phyloP scores from a whole-genome alignment of 164 flowering plant species.

The Vitis rupestris region DNA sequence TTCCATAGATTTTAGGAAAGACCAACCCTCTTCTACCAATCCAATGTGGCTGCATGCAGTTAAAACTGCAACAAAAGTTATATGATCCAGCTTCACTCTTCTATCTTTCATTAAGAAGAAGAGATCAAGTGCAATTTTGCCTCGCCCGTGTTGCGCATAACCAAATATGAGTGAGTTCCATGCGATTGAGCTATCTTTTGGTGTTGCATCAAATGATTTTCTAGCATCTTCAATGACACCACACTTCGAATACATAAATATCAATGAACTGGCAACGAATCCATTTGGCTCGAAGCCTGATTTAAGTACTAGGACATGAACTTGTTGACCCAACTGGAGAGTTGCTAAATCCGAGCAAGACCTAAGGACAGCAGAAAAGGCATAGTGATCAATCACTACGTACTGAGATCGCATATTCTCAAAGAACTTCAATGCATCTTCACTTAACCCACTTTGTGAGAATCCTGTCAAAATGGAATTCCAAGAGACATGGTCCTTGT shows the following conservation, averaged over 20 bases:
- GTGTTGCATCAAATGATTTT: conserved; percentile 51
- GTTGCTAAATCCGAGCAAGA: conserved; percentile 83
- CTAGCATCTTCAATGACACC: conserved; percentile 77
- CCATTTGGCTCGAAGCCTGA: conserved; percentile 55
- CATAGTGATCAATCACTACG: conserved; percentile 56
- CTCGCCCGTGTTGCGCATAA: conserved; percentile 88
- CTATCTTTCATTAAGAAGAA: conserved; percentile 56
- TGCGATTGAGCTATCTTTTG: conserved; percentile 48
- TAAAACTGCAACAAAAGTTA: conserved; percentile 79
- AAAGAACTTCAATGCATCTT: conserved; percentile 64
- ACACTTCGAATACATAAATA: conserved; percentile 87
- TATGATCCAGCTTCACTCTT: conserved; percentile 65
- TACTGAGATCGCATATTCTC: conserved; percentile 39
- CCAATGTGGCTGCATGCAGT: conserved; percentile 91
- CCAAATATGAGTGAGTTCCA: conserved; percentile 86
- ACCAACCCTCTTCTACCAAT: conserved; percentile 56
- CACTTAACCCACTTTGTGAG: conserved; percentile 64
- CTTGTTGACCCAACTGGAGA: conserved; percentile 69
- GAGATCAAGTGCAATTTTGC: conserved; percentile 56
- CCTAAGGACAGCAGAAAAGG: conserved; percentile 67
- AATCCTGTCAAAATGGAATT: conserved; percentile 78
- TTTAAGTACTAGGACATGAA: conserved; percentile 59
- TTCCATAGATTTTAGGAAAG: conserved; percentile 58
- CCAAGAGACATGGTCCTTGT: conserved; percentile 78
- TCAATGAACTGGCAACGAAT: conserved; percentile 71